Evolutionary conservation across 2,329 filamentous ascomycete species (phyloP), one percentile per base, ranked within the genome.

Genomic region (Ustulina deusta): DNA sequence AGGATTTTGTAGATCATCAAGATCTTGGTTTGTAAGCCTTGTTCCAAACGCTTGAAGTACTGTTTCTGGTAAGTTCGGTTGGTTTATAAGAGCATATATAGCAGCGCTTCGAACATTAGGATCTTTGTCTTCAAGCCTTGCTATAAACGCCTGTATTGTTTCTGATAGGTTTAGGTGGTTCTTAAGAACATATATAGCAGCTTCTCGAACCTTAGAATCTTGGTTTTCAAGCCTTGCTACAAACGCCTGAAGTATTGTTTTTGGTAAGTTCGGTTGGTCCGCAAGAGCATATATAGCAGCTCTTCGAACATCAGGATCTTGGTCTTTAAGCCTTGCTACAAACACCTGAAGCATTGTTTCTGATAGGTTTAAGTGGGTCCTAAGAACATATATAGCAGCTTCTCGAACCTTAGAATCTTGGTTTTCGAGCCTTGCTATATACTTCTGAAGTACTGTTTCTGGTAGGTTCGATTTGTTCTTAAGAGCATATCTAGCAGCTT

Each of bases 261-360:
- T n/a, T 29, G 51, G 49, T 22, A 34, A 15, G 13, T 25, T n/a
- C 13, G 15, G 6, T 17, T 34, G 9, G 4, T 34, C 34, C 17
- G 7, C 1, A 17, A 59, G 42, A 38, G 10, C 9, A 36, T 6
- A 17, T 17, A 59, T 17, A 29, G 29, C 42, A 6, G 22, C 7
- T 22, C 4, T 10, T 6, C 20, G 29, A 20, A 58, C 38, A 2
- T 20, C 9, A 2, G 5, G 4, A 29, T 48, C 3, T 7, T 27
- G 13, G 15, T 38, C 29, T 15, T 38, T 9, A 15, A 60, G 44
- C 22, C 4, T 51, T 25, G 25, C 27, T 46, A 46, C 29, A 15
- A 59, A 27, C 11, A 40, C 42, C 22, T 49, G 1, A n/a, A 59
- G 56, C 48, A 59, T 48, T 36, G 17, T n/a, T n/a, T n/a, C n/a